Base-by-base conservation (phyloP, 768 basidiomycete species). In the Lanmaoa rubissima region DNA sequence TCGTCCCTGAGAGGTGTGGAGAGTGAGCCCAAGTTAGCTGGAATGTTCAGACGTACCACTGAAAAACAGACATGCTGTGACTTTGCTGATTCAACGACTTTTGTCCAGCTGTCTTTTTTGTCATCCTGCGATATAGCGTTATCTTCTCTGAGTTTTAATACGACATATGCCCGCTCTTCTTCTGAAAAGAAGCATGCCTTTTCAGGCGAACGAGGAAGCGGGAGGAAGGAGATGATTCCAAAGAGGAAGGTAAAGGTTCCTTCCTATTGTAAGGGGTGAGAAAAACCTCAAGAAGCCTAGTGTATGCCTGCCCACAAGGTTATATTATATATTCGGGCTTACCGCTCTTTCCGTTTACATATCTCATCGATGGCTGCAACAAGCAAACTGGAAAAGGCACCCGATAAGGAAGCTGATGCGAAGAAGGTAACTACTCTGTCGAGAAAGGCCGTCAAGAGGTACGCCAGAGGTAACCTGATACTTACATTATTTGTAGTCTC, bases 311-410 rank as follows among this genome's bases (percentile, higher is more conserved):
- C 69, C 1, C 66, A 81, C 80, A 16, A 82, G 38, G 43, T 81
- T 81, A 61, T 83, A 82, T 61, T n/a, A n/a, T n/a, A n/a, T n/a
- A n/a, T n/a, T n/a, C 86, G 2, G 79, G 74, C 53, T 72, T 76
- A 5, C 82, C 79, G 1, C 72, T 70, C 19, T 77, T 68, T 14
- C 81, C 82, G 46, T 83, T 68, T 76, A 88, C n/a, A n/a, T n/a
- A n/a, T 82, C 12, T 82, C 68, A 17, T 75, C 63, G 49, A 88
- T 85, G 3, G 75, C 84, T 31, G 82, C 74, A 1, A 85, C 85
- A 1, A 88, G 76, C 12, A 88, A 69, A 47, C 87, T 86, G 9
- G 84, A 85, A 61, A 86, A 85, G 0, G 82, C 80, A 2, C 83
- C 82, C 0, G 85, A 79, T 7, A 83, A 72, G 24, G 83, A 83